A percentile compares a stretch with the other conserved stretches of the same genome.
phyloP scores from a whole-genome alignment of 345 rosid species.

The Toxicodendron radicans region DNA sequence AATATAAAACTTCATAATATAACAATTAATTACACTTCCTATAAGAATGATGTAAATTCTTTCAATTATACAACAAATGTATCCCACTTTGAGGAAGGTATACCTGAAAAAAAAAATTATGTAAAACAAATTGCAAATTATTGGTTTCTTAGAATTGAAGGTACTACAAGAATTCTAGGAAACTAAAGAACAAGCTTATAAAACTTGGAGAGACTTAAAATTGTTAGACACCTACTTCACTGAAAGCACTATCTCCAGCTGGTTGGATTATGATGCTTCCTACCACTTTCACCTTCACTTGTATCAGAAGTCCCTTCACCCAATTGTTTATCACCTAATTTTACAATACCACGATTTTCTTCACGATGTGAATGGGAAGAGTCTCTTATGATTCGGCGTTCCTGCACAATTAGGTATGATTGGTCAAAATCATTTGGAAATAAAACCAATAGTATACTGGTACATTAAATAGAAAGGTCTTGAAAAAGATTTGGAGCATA shows the following conservation, averaged over 20 bases:
- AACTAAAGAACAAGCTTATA: slow-evolving; percentile 8
- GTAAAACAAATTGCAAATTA: slow-evolving; percentile 19
- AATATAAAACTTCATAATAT: neutral
- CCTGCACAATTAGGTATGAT: slow-evolving; percentile 34
- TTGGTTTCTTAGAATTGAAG: slow-evolving; percentile 29
- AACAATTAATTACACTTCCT: slow-evolving; percentile 24
- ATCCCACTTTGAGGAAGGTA: slow-evolving; percentile 18
- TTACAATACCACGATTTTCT: slow-evolving; percentile 24
- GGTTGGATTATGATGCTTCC: slow-evolving; percentile 37
- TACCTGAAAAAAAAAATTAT: slow-evolving; percentile 8
- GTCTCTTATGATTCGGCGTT: slow-evolving; percentile 43
- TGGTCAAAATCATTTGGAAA: neutral
- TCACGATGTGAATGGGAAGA: slow-evolving; percentile 31
- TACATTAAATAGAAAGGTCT: neutral
- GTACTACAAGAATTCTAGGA: slow-evolving; percentile 24
- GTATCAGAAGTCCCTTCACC: slow-evolving; percentile 44
- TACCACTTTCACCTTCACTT: slow-evolving; percentile 43
- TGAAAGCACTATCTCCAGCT: slow-evolving; percentile 43
- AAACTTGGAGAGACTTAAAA: slow-evolving; percentile 14
- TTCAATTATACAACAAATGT: slow-evolving; percentile 37
- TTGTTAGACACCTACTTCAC: slow-evolving; percentile 42
- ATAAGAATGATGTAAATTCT: slow-evolving; percentile 29
- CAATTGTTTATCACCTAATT: slow-evolving; percentile 29
- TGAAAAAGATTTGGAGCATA: slow-evolving; percentile 31
- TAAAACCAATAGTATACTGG: neutral